Evolutionary conservation across 2,329 filamentous ascomycete genomes (phyloP).

Genomic region (Teratosphaeria nubilosa): DNA sequence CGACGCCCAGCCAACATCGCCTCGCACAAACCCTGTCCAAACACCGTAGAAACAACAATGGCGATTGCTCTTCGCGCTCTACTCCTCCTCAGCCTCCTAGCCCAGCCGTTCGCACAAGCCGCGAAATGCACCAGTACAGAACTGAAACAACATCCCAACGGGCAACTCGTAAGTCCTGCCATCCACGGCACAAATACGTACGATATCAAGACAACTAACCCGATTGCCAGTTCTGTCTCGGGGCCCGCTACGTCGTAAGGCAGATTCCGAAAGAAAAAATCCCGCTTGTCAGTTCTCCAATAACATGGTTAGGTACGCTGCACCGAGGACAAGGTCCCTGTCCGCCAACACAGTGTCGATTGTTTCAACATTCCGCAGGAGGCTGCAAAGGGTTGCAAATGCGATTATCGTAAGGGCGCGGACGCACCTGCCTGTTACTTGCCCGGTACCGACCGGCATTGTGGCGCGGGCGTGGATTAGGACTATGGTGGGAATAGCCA

Average conservation of each 20-base stretch:
- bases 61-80: not conserved
- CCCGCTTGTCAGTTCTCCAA: not conserved
- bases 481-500: too few relatives aligned
- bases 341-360: not conserved
- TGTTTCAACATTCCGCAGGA: not conserved
- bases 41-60: too few relatives aligned
- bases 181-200: not conserved
- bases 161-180: not conserved
- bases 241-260: not conserved
- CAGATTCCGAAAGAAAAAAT: not conserved
- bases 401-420: not conserved
- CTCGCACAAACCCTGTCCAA: too few relatives aligned
- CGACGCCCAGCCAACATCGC: too few relatives aligned
- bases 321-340: not conserved
- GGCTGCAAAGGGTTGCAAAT: not conserved
- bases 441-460: not conserved
- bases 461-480: too few relatives aligned
- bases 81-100: not conserved
- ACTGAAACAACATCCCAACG: not conserved
- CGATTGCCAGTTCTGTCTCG: not conserved
- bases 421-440: not conserved
- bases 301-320: not conserved
- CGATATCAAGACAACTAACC: too few relatives aligned
- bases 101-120: not conserved
- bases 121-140: not conserved